Evolutionary conservation across 1,284 basidiomycete species (phyloP).

Genomic region (Trichosporon sp.): DNA sequence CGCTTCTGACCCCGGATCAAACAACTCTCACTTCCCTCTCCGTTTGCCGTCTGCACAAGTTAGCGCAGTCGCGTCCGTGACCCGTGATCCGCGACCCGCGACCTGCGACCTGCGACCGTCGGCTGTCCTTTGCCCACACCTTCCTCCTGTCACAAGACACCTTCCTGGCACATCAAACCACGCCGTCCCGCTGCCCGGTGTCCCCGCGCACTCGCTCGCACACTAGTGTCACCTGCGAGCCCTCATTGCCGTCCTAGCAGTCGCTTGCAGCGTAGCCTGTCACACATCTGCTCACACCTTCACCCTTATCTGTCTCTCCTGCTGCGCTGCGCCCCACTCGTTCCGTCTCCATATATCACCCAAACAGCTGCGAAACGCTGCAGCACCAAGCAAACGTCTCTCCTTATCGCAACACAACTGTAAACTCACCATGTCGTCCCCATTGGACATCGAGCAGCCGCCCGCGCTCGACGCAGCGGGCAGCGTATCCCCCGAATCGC

Average conservation of each 20-base stretch:
- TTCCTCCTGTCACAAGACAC: background rate
- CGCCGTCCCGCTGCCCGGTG: too few species aligned
- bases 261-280: background rate
- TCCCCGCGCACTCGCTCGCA: background rate
- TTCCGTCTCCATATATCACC: background rate
- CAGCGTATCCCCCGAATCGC: conserved; percentile 4
- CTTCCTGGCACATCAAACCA: background rate
- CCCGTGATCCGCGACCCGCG: background rate
- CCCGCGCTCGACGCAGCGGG: background rate
- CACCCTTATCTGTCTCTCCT: background rate
- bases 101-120: background rate
- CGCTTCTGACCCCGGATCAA: conserved; percentile 11
- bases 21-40: background rate
- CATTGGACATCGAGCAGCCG: conserved; percentile 2
- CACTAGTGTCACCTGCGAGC: conserved; percentile 5
- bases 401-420: background rate
- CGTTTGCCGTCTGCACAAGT: background rate
- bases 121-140: background rate
- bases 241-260: background rate
- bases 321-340: background rate
- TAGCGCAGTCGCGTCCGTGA: background rate
- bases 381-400: background rate
- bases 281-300: background rate
- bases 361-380: background rate
- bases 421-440: background rate